Conservation (phyloP, 257 asterid genomes). For the Penstemon davidsonii region DNA sequence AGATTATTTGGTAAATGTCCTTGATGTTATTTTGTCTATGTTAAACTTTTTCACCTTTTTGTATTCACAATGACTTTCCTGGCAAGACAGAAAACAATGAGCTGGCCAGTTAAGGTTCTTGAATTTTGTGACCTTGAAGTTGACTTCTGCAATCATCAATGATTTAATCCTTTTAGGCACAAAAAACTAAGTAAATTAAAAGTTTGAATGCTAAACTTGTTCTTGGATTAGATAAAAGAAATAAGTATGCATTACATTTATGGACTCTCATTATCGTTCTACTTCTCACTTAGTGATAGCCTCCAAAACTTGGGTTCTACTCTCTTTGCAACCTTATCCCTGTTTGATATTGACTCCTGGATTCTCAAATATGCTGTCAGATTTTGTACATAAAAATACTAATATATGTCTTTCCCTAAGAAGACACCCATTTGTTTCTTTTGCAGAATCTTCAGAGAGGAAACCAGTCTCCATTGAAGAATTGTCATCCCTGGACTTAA, state of each 20-base stretch:
- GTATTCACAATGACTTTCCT: background rate
- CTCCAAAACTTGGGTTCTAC: background rate
- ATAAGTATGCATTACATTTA: background rate
- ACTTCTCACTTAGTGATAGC: background rate
- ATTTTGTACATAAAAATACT: background rate
- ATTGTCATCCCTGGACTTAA: slow-evolving; percentile 69
- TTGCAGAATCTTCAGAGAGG: slow-evolving; percentile 68
- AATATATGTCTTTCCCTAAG: slow-evolving; percentile 9
- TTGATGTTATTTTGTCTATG: background rate
- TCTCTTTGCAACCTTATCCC: background rate
- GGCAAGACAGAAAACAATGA: background rate
- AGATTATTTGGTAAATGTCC: background rate
- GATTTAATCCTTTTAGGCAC: no score
- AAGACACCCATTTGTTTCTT: slow-evolving; percentile 5
- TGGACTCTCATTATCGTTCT: background rate
- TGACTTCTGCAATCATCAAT: background rate
- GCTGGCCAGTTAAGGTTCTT: background rate
- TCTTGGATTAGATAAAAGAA: no score
- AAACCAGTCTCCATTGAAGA: slow-evolving; percentile 57
- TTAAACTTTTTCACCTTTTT: no score
- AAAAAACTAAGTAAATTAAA: no score
- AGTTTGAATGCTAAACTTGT: no score
- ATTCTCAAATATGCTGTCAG: background rate
- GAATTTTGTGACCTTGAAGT: background rate
- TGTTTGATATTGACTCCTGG: background rate